Evolutionary conservation across 495 filamentous ascomycete genomes (phyloP).

Genomic region (Xylaria castorea): DNA sequence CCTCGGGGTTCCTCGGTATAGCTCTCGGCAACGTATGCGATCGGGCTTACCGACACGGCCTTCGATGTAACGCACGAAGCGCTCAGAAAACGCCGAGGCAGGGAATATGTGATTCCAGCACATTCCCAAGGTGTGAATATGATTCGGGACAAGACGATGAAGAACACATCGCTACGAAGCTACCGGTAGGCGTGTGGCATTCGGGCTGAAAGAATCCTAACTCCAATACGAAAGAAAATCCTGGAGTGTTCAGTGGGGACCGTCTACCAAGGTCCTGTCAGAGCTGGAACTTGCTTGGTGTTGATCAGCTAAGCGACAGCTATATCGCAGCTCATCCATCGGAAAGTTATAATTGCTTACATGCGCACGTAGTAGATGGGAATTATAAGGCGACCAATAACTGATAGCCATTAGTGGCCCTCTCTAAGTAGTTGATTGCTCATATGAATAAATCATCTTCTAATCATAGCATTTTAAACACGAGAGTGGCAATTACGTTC

Average conservation of each 20-base stretch:
- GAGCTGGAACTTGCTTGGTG: not conserved
- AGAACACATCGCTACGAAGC: not conserved
- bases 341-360: constrained; percentile 1
- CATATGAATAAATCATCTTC: not conserved
- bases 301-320: not conserved
- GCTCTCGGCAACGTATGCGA: not conserved
- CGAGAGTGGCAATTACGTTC: not conserved
- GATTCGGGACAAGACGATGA: not conserved
- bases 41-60: not conserved
- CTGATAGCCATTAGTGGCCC: not conserved
- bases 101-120: not conserved
- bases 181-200: not conserved
- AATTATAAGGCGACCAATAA: constrained; percentile 21
- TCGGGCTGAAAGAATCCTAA: not conserved
- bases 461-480: not conserved
- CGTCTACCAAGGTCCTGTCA: not conserved
- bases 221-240: not conserved
- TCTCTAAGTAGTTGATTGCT: not conserved
- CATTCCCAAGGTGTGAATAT: not conserved
- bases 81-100: not conserved
- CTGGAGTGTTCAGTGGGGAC: not conserved
- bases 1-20: not conserved
- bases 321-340: not conserved
- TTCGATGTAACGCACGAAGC: constrained; percentile 4
- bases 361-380: not conserved